Evolutionary conservation across 106 monocot genomes (phyloP).

Genomic region (Allium cepa): DNA sequence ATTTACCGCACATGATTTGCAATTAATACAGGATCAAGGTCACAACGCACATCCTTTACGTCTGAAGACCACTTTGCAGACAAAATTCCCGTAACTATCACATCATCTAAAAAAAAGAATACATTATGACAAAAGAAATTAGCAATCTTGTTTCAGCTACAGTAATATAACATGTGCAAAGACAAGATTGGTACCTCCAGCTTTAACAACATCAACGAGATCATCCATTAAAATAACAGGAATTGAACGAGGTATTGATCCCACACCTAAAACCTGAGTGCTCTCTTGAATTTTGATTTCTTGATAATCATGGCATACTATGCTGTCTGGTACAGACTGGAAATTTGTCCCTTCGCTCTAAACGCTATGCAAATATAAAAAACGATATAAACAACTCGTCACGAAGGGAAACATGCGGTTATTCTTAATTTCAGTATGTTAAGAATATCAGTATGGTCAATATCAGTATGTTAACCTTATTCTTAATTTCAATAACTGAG

Average conservation of each 20-base stretch:
- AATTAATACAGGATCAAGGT: constrained; percentile 87
- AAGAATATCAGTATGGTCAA: too few relatives aligned
- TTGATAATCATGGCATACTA: constrained; percentile 95
- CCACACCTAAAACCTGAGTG: constrained; percentile 78
- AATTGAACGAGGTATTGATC: constrained; percentile 96
- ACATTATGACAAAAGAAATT: not conserved
- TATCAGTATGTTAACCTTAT: too few relatives aligned
- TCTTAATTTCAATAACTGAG: too few relatives aligned
- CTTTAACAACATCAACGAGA: constrained; percentile 95
- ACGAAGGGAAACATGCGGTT: too few relatives aligned
- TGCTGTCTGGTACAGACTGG: constrained; percentile 60
- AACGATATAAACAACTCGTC: too few relatives aligned
- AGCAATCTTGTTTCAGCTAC: too few relatives aligned
- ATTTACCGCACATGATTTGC: constrained; percentile 83
- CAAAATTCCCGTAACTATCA: constrained; percentile 82
- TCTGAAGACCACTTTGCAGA: constrained; percentile 96
- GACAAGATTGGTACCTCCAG: constrained; percentile 62
- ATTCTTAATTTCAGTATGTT: too few relatives aligned
- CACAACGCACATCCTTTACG: constrained; percentile 91
- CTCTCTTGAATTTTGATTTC: constrained; percentile 97
- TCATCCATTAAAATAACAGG: constrained; percentile 91
- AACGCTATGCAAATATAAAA: constrained; percentile 21
- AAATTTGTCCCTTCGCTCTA: constrained; percentile 67
- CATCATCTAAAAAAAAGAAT: constrained; percentile 62
- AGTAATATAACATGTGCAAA: not conserved